A percentile compares a stretch with the other conserved stretches of the same genome.
Conservation (phyloP, 345 rosid genomes). For the Syzygium aromaticum region DNA sequence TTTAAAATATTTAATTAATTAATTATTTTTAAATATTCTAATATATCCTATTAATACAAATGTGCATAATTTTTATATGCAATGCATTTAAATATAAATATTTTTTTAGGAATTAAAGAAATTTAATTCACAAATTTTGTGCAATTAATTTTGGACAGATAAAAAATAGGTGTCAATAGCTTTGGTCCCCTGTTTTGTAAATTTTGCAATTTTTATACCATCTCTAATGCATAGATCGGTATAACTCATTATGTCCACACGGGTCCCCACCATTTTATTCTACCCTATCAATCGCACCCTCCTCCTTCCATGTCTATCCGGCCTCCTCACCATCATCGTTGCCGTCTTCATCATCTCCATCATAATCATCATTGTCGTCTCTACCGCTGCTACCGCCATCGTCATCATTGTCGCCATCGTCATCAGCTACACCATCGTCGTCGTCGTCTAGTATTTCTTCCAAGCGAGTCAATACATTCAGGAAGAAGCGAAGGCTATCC, state of each 20-base stretch:
- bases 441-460: background rate
- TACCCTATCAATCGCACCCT: background rate
- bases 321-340: background rate
- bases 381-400: background rate
- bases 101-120: too few relatives aligned
- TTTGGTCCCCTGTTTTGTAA: background rate
- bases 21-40: too few relatives aligned
- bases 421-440: background rate
- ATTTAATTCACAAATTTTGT: too few relatives aligned
- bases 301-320: background rate
- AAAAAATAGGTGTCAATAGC: too few relatives aligned
- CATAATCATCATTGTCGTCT: background rate
- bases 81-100: too few relatives aligned
- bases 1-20: too few relatives aligned
- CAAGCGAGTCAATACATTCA: background rate
- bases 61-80: too few relatives aligned
- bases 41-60: too few relatives aligned
- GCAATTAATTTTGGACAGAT: too few relatives aligned
- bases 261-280: background rate
- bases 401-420: accelerated
- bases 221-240: background rate
- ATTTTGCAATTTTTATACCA: background rate
- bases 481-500: background rate
- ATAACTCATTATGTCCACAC: background rate
- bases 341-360: background rate